Base-by-base conservation (phyloP, 129 eudicot species). In the carrot (Daucus carota) region DNA sequence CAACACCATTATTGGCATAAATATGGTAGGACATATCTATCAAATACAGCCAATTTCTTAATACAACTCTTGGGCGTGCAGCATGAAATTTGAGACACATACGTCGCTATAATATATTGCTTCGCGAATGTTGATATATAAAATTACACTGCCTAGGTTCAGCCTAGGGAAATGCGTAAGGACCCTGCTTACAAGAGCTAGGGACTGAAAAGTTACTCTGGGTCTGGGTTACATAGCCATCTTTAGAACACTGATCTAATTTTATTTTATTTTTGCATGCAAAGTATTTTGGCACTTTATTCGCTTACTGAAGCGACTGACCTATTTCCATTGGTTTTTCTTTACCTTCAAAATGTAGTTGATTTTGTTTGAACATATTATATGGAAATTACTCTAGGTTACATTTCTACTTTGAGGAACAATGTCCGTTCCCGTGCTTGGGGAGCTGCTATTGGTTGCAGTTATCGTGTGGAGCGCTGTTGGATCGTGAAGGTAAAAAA, bases 381-480 rank as follows among this genome's bases (percentile, higher is more conserved):
- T 57, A 16, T 52, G 65, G 68, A 50, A 54, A 81, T 34, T 70
- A 44, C 43, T 75, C 38, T 50, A 95, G 99, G 96, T 76, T 95
- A 91, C 78, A 82, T 89, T 62, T 95, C 99, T 73, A 85, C 99
- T 28, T 78, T 91, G 85, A 84, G 99, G 75, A 95, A 95, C 83
- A 95, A 90, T 78, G 99, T 95, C 3, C 97, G 97, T 17, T 95
- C 99, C 26, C 99, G 99, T 84, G 94, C 97, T 34, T 95, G 99
- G 99, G 97, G 99, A 43, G 96, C 99, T 78, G 95, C 94, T 29
- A 84, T 95, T 76, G 99, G 90, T 78, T 95, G 99, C 79, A 95
- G 99, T 85, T 91, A 85, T 65, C 88, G 92, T 46, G 92, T 95
- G 50, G 96, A 95, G 79, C 86, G 96, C 18, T 95, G 99, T 77